Base-by-base conservation (phyloP, 2,329 filamentous ascomycete genomes). In the Phialophora tarda region DNA sequence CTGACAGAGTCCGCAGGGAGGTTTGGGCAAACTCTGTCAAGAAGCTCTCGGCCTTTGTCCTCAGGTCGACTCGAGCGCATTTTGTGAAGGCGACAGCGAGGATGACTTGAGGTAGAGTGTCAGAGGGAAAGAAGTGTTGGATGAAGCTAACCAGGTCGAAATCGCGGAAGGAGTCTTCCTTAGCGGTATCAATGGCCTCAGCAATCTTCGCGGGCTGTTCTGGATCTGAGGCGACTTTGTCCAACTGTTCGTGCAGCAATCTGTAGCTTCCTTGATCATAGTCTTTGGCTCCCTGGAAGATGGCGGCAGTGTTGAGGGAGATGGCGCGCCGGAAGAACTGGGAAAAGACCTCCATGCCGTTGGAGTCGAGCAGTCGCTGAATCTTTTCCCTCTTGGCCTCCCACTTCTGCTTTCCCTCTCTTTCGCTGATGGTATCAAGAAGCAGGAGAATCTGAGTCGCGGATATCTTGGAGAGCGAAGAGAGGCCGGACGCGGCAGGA, bases 341-440 rank as follows among this genome's bases (percentile, higher is more conserved):
- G 68, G 92, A 89, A 79, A 93, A 97, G 77, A 97, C 93, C 85
- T 99, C 96, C 94, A 99, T 99, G 77, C 93, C 93, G 93, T 96
- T 90, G 75, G 94, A 93, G 87, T 97, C 90, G 82, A 98, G 90
- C 78, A 98, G 89, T 87, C 96, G 96, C 79, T 89, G 89, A 75
- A 99, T 90, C 82, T 96, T 93, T 75, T 96, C 92, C 76, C 89
- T 89, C 82, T 97, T 93, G 72, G 89, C 85, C 79, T 96, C 92
- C 90, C 92, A 97, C 91, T 96, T 97, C 75, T 87, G 87, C 76
- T 89, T 88, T 77, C 91, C 93, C 81, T 93, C 93, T 78, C 96
- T 94, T 82, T 97, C 93, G 79, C 95, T 97, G 77, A 98, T 90
- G 38, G 92, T 93, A 81, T 93, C 95, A 72, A 99, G 86, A 65